Percentiles rank a stretch among this genome's conserved stretches.
Conservation (phyloP, 768 basidiomycete species). For the Aureoboletus auriporus region DNA sequence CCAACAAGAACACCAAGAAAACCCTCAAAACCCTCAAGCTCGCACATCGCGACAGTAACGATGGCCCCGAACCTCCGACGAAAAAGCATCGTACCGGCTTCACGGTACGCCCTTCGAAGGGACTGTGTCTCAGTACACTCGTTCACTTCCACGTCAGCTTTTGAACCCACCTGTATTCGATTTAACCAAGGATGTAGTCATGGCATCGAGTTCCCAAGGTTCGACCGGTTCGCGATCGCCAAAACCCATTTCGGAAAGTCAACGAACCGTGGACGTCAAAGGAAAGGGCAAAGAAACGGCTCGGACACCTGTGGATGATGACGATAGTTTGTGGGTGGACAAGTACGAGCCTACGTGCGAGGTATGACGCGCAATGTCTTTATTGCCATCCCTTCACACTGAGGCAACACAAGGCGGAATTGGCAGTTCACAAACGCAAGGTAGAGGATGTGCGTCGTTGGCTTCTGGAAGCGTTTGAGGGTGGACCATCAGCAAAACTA, state of each 20-base stretch:
- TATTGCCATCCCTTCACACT: background rate
- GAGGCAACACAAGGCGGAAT: conserved; percentile 46
- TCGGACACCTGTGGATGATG: background rate
- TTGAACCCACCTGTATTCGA: conserved; percentile 23
- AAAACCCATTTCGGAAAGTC: background rate
- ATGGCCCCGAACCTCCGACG: conserved; percentile 15
- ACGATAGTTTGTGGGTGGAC: conserved; percentile 55
- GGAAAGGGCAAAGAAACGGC: conserved; percentile 20
- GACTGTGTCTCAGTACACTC: background rate
- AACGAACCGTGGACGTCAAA: conserved; percentile 13
- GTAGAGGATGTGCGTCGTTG: conserved; percentile 75
- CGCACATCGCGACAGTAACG: conserved; percentile 4
- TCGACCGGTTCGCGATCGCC: background rate
- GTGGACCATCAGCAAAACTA: conserved; percentile 58
- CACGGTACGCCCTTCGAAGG: conserved; percentile 3
- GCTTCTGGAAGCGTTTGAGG: conserved; percentile 69
- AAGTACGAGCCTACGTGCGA: conserved; percentile 58
- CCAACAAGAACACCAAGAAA: conserved; percentile 10
- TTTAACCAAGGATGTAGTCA: conserved; percentile 12
- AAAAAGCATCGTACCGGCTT: conserved; percentile 18
- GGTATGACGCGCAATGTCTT: conserved; percentile 31
- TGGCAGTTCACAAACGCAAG: conserved; percentile 79
- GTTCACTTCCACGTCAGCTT: conserved; percentile 9
- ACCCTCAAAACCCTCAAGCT: conserved; percentile 24
- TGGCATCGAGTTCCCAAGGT: conserved; percentile 5